Evolutionary conservation across 2,329 filamentous ascomycete species (phyloP).

Genomic region (Cryphonectria radicalis): DNA sequence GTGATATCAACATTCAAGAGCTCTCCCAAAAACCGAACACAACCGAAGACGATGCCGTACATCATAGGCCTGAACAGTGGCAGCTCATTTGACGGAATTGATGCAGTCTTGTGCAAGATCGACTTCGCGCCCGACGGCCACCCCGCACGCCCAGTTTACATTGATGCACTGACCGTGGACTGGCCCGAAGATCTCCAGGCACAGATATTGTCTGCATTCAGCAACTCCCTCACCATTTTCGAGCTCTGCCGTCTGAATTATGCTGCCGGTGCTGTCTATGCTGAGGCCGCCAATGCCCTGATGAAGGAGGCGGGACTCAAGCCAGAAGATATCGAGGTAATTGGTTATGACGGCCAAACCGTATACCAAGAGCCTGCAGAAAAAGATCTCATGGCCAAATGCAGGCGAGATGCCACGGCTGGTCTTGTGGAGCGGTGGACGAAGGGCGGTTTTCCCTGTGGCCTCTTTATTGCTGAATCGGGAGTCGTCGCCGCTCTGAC

Average conservation of each 20-base stretch:
- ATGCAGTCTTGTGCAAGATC: constrained; percentile 38
- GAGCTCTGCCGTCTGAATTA: constrained; percentile 39
- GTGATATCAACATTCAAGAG: not conserved
- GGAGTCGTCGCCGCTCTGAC: constrained; percentile 38
- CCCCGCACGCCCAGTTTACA: constrained; percentile 34
- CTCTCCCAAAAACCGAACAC: not conserved
- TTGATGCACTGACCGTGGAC: constrained; percentile 37
- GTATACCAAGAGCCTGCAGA: constrained; percentile 40
- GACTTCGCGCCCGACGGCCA: constrained; percentile 37
- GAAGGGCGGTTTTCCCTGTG: constrained; percentile 37
- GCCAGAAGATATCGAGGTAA: constrained; percentile 36
- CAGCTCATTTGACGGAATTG: constrained; percentile 39
- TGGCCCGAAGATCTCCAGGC: constrained; percentile 37
- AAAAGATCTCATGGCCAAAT: constrained; percentile 26
- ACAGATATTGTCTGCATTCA: constrained; percentile 35
- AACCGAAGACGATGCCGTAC: constrained; percentile 25
- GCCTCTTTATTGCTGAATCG: constrained; percentile 39
- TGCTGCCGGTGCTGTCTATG: constrained; percentile 36
- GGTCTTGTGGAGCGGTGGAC: constrained; percentile 36
- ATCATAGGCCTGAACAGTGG: constrained; percentile 40
- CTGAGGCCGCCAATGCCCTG: constrained; percentile 36
- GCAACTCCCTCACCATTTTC: constrained; percentile 37
- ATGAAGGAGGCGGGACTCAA: constrained; percentile 31
- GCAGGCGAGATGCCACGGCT: constrained; percentile 28
- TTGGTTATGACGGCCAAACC: constrained; percentile 39